Base-by-base conservation (phyloP, 2,329 filamentous ascomycete species). In the Fonsecaea nubica region DNA sequence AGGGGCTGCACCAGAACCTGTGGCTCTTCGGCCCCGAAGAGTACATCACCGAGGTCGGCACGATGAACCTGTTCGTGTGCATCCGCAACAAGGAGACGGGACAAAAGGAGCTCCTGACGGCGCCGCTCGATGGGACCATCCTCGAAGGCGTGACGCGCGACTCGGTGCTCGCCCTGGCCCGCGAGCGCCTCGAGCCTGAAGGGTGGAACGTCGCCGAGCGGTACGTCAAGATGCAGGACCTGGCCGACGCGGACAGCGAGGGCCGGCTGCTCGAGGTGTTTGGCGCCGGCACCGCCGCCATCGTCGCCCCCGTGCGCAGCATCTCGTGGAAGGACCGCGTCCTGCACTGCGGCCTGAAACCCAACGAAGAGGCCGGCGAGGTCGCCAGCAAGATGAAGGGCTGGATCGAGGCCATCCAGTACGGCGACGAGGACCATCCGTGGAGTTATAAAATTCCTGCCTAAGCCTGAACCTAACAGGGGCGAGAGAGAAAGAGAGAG, bases 21-120 rank as follows among this genome's bases (percentile, higher is more conserved):
- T 99, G 95, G 95, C 83, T 99, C 36, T 99, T 98, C 77, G 93
- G 93, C 52, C 90, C 96, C 76, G 92, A 98, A 80, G 92, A 98
- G 79, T 97, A 90, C 76, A 90, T 98, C 65, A 99, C 95, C 55
- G 95, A 99, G 81, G 95, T 97, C 64, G 95, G 95, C 75, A 98
- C 95, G 65, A 99, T 99, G 95, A 99, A 99, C 82, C 89, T 99
- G 78, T 99, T 98, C 76, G 90, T 90, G 36, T 93, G 91, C 50
- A 81, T 98, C 74, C 89, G 88, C 81, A 89, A 96, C 83, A 92
- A 91, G 84, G 85, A 91, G 78, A 95, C 92, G 12, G 95, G 94
- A 7, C 87, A 93, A 81, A 94, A 93, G 76, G 93, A 97, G 83
- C 87, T 99, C 61, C 79, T 97, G 74, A 99, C 95, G n/a, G 92